Percentiles rank a stretch among this genome's conserved stretches.
Conservation (phyloP, 2,329 filamentous ascomycete genomes). For the Paracamarosporium sp. region DNA sequence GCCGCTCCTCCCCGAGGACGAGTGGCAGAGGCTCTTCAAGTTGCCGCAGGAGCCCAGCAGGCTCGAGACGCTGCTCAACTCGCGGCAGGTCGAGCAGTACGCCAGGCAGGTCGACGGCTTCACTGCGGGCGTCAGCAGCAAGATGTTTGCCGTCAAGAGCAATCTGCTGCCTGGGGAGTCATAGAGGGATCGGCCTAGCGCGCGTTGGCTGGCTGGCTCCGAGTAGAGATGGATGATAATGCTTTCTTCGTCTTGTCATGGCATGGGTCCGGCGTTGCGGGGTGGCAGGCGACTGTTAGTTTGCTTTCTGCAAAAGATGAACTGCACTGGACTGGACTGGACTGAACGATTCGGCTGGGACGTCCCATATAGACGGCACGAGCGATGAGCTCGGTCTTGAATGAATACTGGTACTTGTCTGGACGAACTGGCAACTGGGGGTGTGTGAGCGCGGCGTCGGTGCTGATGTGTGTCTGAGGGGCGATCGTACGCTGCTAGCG, state of each 20-base stretch:
- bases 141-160: conserved; percentile 96
- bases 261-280: conserved; percentile 49
- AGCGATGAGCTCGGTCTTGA: conserved; percentile 1
- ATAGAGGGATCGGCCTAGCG: too few relatives aligned
- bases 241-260: conserved; percentile 41
- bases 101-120: conserved; percentile 96
- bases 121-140: conserved; percentile 86
- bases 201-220: too few relatives aligned
- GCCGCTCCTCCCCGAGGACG: conserved; percentile 86
- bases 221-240: conserved; percentile 39
- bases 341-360: conserved; percentile 16
- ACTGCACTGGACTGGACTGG: too few relatives aligned
- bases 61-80: conserved; percentile 92
- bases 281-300: conserved; percentile 23
- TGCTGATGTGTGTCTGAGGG: too few relatives aligned
- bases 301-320: conserved; percentile 20
- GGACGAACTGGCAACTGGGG: not conserved
- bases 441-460: too few relatives aligned
- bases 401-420: conserved; percentile 3
- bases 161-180: conserved; percentile 67
- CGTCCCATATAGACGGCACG: conserved; percentile 25
- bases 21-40: conserved; percentile 99
- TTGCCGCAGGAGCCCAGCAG: conserved; percentile 92
- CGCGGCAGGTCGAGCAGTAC: conserved; percentile 96
- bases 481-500: too few relatives aligned